Base-by-base conservation (phyloP, 345 rosid species). In the Leavenworthia alabamica region DNA sequence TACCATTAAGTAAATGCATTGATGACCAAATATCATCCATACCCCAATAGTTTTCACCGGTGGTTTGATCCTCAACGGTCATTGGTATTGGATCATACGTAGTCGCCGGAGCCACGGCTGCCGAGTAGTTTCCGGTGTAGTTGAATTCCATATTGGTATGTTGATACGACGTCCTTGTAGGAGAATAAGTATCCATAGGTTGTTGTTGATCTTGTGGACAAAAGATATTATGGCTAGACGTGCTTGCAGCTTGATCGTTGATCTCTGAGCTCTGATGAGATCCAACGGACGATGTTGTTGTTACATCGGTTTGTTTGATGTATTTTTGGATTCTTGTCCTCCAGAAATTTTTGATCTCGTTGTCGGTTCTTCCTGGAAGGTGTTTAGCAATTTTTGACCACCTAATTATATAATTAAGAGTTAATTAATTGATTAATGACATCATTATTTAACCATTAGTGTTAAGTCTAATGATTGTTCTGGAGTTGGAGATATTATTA, bases 361-460 rank as follows among this genome's bases (percentile, higher is more conserved):
- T 94, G 62, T 94, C 99, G 0, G 99, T 94, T 76, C 99, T 88
- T 57, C 99, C 99, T 6, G 97, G 97, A 8, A 94, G 78, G 62
- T 88, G 96, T 78, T 94, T 94, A 0, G 97, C 99, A 8, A 94
- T 94, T 74, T 94, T 88, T 0, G 96, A 88, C 96, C 96, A 88
- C 81, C 96, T 88, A 16, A 28, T 28, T 23, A 66, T n/a, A n/a
- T n/a, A n/a, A n/a, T n/a, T n/a, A 49, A 56, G 44, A 56, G 12
- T 9, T 10, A 46, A 10, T 3, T 52, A 23, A n/a, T n/a, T n/a
- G n/a, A 66, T 47, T 47, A 39, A 35, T 62, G 27, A 47, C 6
- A 58, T 48, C 4, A 29, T 15, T 42, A 50, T 17, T 23, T 16
- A 4, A 33, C 7, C 5, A 14, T 35, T 66, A 54, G 16, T 24